Evolutionary conservation across 2,329 filamentous ascomycete genomes (phyloP).

Genomic region (Scorias spongiosa): DNA sequence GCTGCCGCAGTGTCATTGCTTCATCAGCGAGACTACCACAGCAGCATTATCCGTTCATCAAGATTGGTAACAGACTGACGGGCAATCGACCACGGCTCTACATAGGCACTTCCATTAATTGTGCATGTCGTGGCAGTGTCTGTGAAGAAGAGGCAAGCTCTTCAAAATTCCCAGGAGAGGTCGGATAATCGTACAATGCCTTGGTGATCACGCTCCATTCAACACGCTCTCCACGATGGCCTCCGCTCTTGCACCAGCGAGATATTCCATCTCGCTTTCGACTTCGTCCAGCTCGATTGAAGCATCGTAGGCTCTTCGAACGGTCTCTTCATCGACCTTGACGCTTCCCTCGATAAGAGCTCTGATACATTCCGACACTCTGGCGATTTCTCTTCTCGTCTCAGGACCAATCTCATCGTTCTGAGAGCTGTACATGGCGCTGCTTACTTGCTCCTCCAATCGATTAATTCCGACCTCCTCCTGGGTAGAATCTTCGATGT

Average conservation of each 20-base stretch:
- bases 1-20: too few relatives aligned
- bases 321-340: slow-evolving; percentile 78
- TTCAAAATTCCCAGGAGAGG: too few relatives aligned
- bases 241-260: slow-evolving; percentile 24
- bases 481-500: slow-evolving; percentile 43
- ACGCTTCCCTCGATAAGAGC: slow-evolving; percentile 70
- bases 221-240: slow-evolving; percentile 22
- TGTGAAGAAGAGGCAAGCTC: too few relatives aligned
- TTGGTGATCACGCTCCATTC: slow-evolving; percentile 6
- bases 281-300: slow-evolving; percentile 59
- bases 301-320: slow-evolving; percentile 67
- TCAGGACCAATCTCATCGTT: slow-evolving; percentile 69
- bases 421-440: slow-evolving; percentile 83
- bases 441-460: slow-evolving; percentile 73
- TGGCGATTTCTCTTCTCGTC: slow-evolving; percentile 75
- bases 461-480: slow-evolving; percentile 56
- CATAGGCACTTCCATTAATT: too few relatives aligned
- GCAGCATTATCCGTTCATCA: too few relatives aligned
- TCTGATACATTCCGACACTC: slow-evolving; percentile 66
- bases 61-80: too few relatives aligned
- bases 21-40: too few relatives aligned
- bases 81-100: too few relatives aligned
- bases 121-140: too few relatives aligned
- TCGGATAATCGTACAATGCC: too few relatives aligned
- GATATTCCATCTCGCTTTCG: slow-evolving; percentile 36